phyloP scores from a whole-genome alignment of 1,284 basidiomycete genomes.

The Fomitopsis schrenkii region DNA sequence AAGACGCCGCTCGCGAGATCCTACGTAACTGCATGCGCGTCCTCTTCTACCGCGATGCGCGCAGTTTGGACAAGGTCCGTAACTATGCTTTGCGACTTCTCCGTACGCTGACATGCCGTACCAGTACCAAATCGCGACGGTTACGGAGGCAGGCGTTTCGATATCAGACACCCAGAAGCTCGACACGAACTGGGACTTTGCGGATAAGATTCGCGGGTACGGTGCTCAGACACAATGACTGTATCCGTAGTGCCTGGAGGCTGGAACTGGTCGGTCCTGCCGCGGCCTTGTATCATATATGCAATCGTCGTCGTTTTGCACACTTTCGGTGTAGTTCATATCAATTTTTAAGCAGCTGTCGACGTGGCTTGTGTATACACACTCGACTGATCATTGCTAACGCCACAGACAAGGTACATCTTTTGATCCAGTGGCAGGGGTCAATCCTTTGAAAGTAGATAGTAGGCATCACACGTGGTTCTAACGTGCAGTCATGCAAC shows the following conservation, averaged over 20 bases:
- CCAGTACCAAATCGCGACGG: constrained; percentile 93
- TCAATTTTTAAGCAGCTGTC: too few relatives aligned
- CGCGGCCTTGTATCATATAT: not conserved
- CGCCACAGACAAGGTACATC: too few relatives aligned
- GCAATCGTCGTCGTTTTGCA: not conserved
- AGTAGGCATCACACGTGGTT: too few relatives aligned
- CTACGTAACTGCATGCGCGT: constrained; percentile 91
- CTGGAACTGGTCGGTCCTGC: not conserved
- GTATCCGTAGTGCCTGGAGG: not conserved
- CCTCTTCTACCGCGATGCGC: constrained; percentile 94
- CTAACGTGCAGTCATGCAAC: too few relatives aligned
- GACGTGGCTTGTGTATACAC: too few relatives aligned
- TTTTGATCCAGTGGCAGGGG: too few relatives aligned
- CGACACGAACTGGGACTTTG: constrained; percentile 88
- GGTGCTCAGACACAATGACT: constrained; percentile 64
- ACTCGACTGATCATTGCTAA: too few relatives aligned
- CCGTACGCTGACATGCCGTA: not conserved
- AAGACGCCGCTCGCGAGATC: constrained; percentile 78
- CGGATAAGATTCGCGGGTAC: constrained; percentile 88
- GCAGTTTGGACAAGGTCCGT: constrained; percentile 91
- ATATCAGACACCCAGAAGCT: constrained; percentile 81
- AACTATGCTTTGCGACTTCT: not conserved
- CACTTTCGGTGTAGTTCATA: too few relatives aligned
- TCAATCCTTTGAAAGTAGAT: too few relatives aligned
- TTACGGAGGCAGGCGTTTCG: constrained; percentile 73